Evolutionary conservation across 768 basidiomycete species (phyloP).

Genomic region (Amanita brunnescens): DNA sequence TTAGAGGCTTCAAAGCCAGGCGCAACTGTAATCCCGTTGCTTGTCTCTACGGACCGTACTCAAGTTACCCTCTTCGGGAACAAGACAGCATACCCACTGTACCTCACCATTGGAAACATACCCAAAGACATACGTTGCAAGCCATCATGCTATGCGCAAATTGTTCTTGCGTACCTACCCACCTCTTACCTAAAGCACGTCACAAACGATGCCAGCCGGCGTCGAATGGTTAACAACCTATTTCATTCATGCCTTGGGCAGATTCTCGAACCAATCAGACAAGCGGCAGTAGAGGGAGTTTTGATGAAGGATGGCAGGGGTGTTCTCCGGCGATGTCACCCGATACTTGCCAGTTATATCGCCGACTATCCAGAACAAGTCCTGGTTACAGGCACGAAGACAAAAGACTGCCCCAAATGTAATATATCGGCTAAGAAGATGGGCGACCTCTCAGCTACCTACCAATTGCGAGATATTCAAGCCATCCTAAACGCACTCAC

Average conservation of each 20-base stretch:
- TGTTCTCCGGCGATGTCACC: neutral
- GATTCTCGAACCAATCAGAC: too few species aligned
- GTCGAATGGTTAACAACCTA: constrained; percentile 22
- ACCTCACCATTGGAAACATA: constrained; percentile 33
- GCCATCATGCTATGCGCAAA: constrained; percentile 21
- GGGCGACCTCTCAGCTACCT: neutral
- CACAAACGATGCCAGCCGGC: constrained; percentile 17
- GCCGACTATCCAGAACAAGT: constrained; percentile 17
- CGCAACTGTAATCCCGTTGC: constrained; percentile 31
- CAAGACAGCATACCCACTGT: constrained; percentile 26
- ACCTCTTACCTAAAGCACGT: constrained; percentile 25
- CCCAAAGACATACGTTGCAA: constrained; percentile 22
- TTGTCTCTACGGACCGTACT: constrained; percentile 36
- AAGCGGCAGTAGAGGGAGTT: too few species aligned
- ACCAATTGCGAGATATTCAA: neutral
- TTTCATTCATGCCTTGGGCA: constrained; percentile 27
- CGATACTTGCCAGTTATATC: neutral
- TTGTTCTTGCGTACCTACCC: constrained; percentile 35
- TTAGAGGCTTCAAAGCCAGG: constrained; percentile 16
- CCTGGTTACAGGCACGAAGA: constrained; percentile 10
- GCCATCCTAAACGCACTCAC: neutral
- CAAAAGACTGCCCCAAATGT: constrained; percentile 11
- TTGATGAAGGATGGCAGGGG: neutral
- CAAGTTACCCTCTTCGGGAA: constrained; percentile 23
- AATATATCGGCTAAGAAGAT: neutral